phyloP scores from a whole-genome alignment of 1,284 basidiomycete genomes.

The Golubevia pallescens region DNA sequence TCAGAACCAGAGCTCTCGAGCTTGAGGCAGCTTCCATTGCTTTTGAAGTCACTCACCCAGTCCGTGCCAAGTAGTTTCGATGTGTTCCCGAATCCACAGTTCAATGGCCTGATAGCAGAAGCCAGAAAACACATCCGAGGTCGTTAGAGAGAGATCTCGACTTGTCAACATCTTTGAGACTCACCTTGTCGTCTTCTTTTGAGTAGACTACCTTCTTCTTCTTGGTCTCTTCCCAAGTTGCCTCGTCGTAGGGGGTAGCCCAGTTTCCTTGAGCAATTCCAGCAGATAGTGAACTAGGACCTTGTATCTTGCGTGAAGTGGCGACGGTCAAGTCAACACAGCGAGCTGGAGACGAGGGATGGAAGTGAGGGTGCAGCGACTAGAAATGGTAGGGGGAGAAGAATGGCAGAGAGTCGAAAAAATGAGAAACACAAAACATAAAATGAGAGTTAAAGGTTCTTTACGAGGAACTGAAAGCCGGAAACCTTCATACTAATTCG shows the following conservation, averaged over 20 bases:
- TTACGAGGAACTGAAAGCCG: too few relatives aligned
- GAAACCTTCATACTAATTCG: neutral
- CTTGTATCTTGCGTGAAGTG: slow-evolving; percentile 61
- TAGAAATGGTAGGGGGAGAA: slow-evolving; percentile 69
- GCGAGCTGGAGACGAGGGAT: slow-evolving; percentile 73
- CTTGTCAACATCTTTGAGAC: too few relatives aligned
- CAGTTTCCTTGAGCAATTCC: slow-evolving; percentile 1
- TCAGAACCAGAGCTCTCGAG: too few relatives aligned
- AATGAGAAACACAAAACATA: neutral
- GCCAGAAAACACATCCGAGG: too few relatives aligned
- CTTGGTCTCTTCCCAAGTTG: neutral
- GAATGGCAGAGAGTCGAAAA: slow-evolving; percentile 1
- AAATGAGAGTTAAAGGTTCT: too few relatives aligned
- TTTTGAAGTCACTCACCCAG: too few relatives aligned
- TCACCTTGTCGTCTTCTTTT: slow-evolving; percentile 3
- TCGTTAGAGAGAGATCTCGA: too few relatives aligned
- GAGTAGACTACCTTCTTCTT: slow-evolving; percentile 1
- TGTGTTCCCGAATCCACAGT: slow-evolving; percentile 69
- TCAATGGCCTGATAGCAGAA: too few relatives aligned
- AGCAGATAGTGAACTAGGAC: neutral
- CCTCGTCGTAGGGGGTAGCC: neutral
- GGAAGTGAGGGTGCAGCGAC: slow-evolving; percentile 76
- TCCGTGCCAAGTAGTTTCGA: slow-evolving; percentile 78
- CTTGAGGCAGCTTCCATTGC: too few relatives aligned
- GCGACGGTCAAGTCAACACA: slow-evolving; percentile 72